Percentiles rank a stretch among this genome's conserved stretches.
These are phyloP conservation scores for Grigorovia humatica DNA, from an alignment of 805 yeast species.

Conservation along the genomic window DNA sequence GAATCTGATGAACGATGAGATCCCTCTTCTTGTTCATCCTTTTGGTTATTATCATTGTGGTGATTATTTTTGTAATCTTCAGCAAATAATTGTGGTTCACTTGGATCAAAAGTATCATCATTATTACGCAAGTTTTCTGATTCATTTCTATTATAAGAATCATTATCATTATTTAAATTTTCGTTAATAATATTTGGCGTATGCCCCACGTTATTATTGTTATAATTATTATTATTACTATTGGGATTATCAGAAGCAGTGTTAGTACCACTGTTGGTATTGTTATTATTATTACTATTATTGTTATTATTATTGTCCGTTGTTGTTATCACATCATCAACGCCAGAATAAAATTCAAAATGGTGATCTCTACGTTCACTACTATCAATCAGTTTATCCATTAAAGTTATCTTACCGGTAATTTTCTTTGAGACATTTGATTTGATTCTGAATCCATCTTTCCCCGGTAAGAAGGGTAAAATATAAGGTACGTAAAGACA, in stretches of 20 bases:
- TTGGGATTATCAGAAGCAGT: neutral
- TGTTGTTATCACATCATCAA: slow-evolving; percentile 46
- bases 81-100: slow-evolving; percentile 86
- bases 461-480: slow-evolving; percentile 78
- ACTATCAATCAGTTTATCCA: slow-evolving; percentile 70
- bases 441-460: slow-evolving; percentile 62
- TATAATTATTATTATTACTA: neutral
- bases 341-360: slow-evolving; percentile 79
- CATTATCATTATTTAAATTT: neutral
- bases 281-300: slow-evolving; percentile 31
- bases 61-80: slow-evolving; percentile 20
- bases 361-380: slow-evolving; percentile 86
- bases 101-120: slow-evolving; percentile 67
- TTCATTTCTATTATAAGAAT: neutral
- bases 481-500: slow-evolving; percentile 87
- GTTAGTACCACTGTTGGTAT: slow-evolving; percentile 18
- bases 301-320: neutral
- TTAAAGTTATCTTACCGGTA: slow-evolving; percentile 34
- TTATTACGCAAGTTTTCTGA: slow-evolving; percentile 18
- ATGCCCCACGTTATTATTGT: too few species aligned
- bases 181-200: neutral
- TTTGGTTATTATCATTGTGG: neutral
- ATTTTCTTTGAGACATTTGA: slow-evolving; percentile 42
- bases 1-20: slow-evolving; percentile 4
- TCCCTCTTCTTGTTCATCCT: too few species aligned